phyloP scores from a whole-genome alignment of 805 yeast genomes.

The Myxozyma mucilagina region DNA sequence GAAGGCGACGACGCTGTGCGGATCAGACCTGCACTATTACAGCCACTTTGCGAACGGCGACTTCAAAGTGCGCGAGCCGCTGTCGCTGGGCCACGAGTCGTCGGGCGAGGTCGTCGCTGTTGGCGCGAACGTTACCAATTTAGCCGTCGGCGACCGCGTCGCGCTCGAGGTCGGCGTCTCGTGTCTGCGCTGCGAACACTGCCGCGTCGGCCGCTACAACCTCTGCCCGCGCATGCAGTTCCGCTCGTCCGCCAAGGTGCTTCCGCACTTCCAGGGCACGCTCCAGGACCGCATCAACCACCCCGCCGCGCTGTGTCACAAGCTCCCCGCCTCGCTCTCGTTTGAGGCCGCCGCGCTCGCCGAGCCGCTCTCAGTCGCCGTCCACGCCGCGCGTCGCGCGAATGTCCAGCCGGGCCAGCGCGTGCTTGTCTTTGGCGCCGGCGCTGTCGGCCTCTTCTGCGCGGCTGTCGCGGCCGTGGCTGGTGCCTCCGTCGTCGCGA shows the following conservation, averaged over 20 bases:
- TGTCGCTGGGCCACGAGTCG: slow-evolving; percentile 83
- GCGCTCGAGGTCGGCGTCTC: slow-evolving; percentile 87
- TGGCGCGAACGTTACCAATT: slow-evolving; percentile 60
- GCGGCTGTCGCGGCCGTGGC: slow-evolving; percentile 69
- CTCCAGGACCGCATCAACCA: slow-evolving; percentile 78
- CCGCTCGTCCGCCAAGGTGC: slow-evolving; percentile 59
- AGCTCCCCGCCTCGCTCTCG: slow-evolving; percentile 67
- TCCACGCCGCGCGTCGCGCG: slow-evolving; percentile 68
- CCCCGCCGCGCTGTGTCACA: slow-evolving; percentile 59
- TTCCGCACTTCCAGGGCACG: slow-evolving; percentile 89
- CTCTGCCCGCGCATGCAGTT: slow-evolving; percentile 76
- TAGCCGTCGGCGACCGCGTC: slow-evolving; percentile 72
- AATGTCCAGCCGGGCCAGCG: slow-evolving; percentile 59
- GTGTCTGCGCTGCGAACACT: slow-evolving; percentile 71
- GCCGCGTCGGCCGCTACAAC: slow-evolving; percentile 82
- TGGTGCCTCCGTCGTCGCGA: slow-evolving; percentile 68
- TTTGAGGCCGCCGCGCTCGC: slow-evolving; percentile 78
- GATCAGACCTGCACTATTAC: slow-evolving; percentile 35
- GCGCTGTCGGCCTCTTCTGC: slow-evolving; percentile 75
- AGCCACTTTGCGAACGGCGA: slow-evolving; percentile 32
- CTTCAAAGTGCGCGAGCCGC: slow-evolving; percentile 58
- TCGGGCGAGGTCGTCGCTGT: slow-evolving; percentile 68
- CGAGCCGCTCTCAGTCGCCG: slow-evolving; percentile 82
- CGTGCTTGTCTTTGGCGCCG: slow-evolving; percentile 78
- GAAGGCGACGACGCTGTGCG: slow-evolving; percentile 32